Conservation (phyloP, 305 asterid species). For the Fraxinus latifolia region DNA sequence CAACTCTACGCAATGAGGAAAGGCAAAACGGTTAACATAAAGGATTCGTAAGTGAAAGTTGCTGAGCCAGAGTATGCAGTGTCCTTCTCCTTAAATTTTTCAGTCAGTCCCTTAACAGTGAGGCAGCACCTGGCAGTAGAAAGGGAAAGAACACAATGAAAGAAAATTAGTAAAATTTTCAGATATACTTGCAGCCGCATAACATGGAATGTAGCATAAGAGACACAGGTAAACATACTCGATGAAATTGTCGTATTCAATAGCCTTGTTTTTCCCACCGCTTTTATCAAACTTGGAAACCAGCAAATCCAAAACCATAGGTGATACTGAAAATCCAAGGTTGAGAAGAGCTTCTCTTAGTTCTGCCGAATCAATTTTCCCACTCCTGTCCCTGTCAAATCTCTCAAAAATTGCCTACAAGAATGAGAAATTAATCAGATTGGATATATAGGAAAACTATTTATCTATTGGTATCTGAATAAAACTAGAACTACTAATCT, state of each 20-base stretch:
- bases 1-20: constrained; percentile 68
- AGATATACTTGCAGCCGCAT: background rate
- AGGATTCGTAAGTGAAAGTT: constrained; percentile 78
- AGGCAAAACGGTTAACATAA: constrained; percentile 88
- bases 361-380: constrained; percentile 69
- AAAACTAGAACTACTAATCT: background rate
- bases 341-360: constrained; percentile 76
- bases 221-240: constrained; percentile 51
- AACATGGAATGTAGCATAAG: background rate
- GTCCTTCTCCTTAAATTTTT: constrained; percentile 97
- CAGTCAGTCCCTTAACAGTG: constrained; percentile 95
- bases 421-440: constrained; percentile 5
- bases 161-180: constrained; percentile 1
- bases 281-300: constrained; percentile 84
- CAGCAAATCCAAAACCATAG: constrained; percentile 66
- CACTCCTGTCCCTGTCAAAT: constrained; percentile 83
- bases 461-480: background rate
- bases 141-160: background rate
- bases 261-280: constrained; percentile 77
- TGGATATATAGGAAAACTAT: constrained; percentile 2
- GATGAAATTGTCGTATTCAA: constrained; percentile 92
- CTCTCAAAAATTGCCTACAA: constrained; percentile 70
- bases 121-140: constrained; percentile 74
- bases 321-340: constrained; percentile 81
- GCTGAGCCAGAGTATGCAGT: constrained; percentile 70